Evolutionary conservation across 2,329 filamentous ascomycete species (phyloP).

Genomic region (Aschersonia sp.): DNA sequence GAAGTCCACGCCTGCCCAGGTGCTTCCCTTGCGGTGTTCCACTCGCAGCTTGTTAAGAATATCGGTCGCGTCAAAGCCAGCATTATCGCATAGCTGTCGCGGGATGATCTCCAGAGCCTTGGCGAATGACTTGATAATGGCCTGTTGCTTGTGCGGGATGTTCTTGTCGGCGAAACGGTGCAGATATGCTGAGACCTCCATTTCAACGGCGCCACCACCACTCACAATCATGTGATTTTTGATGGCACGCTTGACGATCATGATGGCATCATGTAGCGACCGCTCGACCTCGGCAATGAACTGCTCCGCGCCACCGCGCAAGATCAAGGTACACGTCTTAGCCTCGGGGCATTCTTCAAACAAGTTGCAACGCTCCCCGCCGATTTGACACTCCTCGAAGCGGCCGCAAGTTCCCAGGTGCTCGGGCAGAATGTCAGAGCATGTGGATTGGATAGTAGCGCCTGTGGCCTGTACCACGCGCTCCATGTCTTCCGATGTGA

Average conservation of each 20-base stretch:
- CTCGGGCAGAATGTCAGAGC: slow-evolving; percentile 80
- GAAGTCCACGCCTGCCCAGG: slow-evolving; percentile 96
- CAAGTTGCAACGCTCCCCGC: slow-evolving; percentile 95
- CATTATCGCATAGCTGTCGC: slow-evolving; percentile 94
- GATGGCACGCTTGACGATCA: slow-evolving; percentile 98
- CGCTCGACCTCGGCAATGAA: slow-evolving; percentile 98
- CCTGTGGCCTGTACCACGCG: slow-evolving; percentile 91
- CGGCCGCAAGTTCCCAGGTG: slow-evolving; percentile 81
- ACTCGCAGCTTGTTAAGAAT: slow-evolving; percentile 94
- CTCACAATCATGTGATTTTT: slow-evolving; percentile 91
- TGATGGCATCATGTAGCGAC: slow-evolving; percentile 95
- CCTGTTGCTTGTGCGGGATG: slow-evolving; percentile 87
- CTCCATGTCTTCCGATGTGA: slow-evolving; percentile 84
- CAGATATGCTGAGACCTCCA: slow-evolving; percentile 91
- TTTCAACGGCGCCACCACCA: slow-evolving; percentile 86
- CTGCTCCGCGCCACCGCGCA: slow-evolving; percentile 93
- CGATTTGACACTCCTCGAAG: slow-evolving; percentile 95
- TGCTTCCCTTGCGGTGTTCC: slow-evolving; percentile 84
- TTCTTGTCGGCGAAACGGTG: slow-evolving; percentile 88
- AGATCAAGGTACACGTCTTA: slow-evolving; percentile 91
- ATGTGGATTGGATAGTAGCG: slow-evolving; percentile 85
- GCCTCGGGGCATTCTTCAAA: slow-evolving; percentile 92
- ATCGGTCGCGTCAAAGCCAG: slow-evolving; percentile 94
- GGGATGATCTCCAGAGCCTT: slow-evolving; percentile 96
- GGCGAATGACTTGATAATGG: slow-evolving; percentile 94